These are phyloP conservation scores for Pharnaceum exiguum DNA, from an alignment of 148 eudicot genomes.

Conservation along the genomic window DNA sequence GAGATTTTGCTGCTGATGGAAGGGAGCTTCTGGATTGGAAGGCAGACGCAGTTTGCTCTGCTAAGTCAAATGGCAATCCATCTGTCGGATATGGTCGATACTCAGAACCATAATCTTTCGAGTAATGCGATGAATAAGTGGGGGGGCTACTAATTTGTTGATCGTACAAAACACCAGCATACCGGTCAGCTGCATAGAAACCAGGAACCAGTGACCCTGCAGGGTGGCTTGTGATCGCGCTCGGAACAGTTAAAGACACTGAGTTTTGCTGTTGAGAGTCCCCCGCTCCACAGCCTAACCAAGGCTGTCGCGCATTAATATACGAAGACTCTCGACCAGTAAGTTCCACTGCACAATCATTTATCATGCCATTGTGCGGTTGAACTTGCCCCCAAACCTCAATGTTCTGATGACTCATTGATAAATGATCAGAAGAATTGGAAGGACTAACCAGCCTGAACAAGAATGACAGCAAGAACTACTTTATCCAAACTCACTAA, in stretches of 20 bases:
- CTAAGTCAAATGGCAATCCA: constrained; percentile 27
- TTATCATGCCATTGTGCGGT: constrained; percentile 15
- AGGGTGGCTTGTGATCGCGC: constrained; percentile 12
- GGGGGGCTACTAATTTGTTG: constrained; percentile 24
- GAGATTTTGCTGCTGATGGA: constrained; percentile 30
- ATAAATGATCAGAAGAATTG: constrained; percentile 7
- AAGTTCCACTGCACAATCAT: constrained; percentile 22
- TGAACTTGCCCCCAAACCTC: constrained; percentile 25
- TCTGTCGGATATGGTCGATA: constrained; percentile 24
- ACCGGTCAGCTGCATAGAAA: constrained; percentile 20
- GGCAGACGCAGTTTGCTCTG: constrained; percentile 20
- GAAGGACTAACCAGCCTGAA: not conserved
- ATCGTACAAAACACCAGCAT: constrained; percentile 23
- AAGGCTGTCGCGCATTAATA: constrained; percentile 22
- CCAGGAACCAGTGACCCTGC: constrained; percentile 22
- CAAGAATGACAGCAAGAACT: constrained; percentile 6
- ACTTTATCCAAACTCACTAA: constrained; percentile 4
- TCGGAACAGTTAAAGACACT: constrained; percentile 17
- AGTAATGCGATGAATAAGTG: constrained; percentile 18
- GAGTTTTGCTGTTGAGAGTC: constrained; percentile 15
- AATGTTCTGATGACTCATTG: constrained; percentile 35
- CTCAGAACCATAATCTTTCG: constrained; percentile 30
- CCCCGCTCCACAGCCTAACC: constrained; percentile 27
- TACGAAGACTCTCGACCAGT: constrained; percentile 20
- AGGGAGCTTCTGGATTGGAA: constrained; percentile 27